Evolutionary conservation across 169 alveolate species (phyloP).

Genomic region (Miamiensis avidus): DNA sequence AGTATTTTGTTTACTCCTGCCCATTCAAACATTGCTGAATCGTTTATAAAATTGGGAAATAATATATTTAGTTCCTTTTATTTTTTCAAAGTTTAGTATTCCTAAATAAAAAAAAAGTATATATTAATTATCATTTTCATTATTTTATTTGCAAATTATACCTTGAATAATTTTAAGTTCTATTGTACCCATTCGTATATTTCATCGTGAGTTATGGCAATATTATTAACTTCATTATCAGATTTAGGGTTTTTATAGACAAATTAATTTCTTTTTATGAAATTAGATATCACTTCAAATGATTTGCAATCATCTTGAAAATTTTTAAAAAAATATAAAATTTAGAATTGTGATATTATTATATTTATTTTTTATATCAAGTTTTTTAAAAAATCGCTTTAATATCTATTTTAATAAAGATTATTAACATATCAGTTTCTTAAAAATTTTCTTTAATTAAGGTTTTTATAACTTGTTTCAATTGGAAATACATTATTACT

Average conservation of each 20-base stretch:
- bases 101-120: background rate
- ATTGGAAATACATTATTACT: no score
- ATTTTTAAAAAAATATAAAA: no score
- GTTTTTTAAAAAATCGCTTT: no score
- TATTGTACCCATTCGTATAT: constrained; percentile 45
- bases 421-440: no score
- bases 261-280: constrained; percentile 59
- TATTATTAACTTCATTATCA: constrained; percentile 61
- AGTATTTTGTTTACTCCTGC: background rate
- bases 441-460: no score
- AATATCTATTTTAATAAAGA: no score
- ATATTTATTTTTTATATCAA: no score
- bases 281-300: constrained; percentile 59
- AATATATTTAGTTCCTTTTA: background rate
- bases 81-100: background rate
- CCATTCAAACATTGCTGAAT: background rate
- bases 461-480: no score
- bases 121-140: no score
- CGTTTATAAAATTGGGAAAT: background rate
- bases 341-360: background rate
- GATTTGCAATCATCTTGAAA: background rate
- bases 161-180: constrained; percentile 41
- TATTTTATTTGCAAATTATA: constrained; percentile 8
- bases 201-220: constrained; percentile 12
- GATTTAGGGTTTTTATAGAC: constrained; percentile 49